A percentile compares a stretch with the other conserved stretches of the same genome.
These are phyloP conservation scores for Trichosanthes cucumerina DNA, from an alignment of 306 rosid genomes.

Conservation along the genomic window DNA sequence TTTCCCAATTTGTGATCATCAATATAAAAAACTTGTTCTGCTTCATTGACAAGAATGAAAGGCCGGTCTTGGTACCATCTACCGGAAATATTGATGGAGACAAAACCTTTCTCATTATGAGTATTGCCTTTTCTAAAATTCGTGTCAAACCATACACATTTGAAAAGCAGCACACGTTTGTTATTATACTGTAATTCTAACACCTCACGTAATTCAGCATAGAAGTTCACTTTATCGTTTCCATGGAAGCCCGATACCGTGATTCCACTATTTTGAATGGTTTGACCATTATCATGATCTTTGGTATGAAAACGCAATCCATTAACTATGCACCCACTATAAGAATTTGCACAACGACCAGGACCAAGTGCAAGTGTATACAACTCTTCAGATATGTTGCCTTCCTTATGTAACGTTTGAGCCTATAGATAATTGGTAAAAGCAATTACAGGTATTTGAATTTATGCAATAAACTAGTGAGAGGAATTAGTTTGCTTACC, in stretches of 20 bases:
- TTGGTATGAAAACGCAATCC: background rate
- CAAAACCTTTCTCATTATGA: background rate
- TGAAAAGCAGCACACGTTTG: background rate
- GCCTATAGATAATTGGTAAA: background rate
- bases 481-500: background rate
- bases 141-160: slow-evolving; percentile 8
- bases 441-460: background rate
- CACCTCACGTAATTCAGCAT: background rate
- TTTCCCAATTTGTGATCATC: background rate
- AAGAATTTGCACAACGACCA: background rate
- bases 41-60: background rate
- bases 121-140: background rate
- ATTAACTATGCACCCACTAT: background rate
- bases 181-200: background rate
- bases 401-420: background rate
- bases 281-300: background rate
- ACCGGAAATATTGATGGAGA: background rate
- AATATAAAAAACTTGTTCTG: slow-evolving; percentile 11
- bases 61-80: background rate
- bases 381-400: background rate
- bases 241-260: background rate
- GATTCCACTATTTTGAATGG: slow-evolving; percentile 6
- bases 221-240: background rate
- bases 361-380: background rate
- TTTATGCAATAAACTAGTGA: background rate